Base-by-base conservation (phyloP, 805 yeast genomes). In the Yarrowia porcina region DNA sequence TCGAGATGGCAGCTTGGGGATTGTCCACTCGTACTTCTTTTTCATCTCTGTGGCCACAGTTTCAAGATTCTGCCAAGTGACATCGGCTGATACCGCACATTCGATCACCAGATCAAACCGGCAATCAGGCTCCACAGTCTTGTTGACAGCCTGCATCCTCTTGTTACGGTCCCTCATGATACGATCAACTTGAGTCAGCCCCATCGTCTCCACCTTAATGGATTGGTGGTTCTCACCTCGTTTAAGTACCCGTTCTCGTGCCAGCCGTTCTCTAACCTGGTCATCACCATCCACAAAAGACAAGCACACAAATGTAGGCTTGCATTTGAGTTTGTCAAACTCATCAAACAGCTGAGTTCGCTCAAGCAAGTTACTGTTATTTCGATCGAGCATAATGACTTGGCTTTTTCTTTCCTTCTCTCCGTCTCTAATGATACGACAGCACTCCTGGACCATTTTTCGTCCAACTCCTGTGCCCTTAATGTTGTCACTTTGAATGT, bases 211-310 rank as follows among this genome's bases (percentile, higher is more conserved):
- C 4, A 77, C 79, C 66, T 87, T 84, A 38, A 94, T 89, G 1
- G 92, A 84, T 72, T 89, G 97, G 72, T 94, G 99, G 66, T 89
- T 87, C 69, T 91, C 91, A 2, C 97, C 97, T 68, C 99, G 80
- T 2, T 71, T 70, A 6, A 78, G 54, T 0, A 93, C 87, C 63
- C 97, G 79, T 0, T 76, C 72, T 9, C 76, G 73, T 0, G 97
- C 89, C 0, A 84, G 64, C 1, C 75, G 72, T 0, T 82, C 79
- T 8, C 86, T 73, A 4, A 2, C 12, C 8, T 12, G 15, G 15
- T 39, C 61, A 15, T 39, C 36, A 5, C 61, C 49, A 11, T 28
- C 47, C 28, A 56, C 49, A 71, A 89, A 93, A 66, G 90, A 85
- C 50, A 92, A 71, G 23, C 90, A 89, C 28, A 93, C 79, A 56